Base-by-base conservation (phyloP, 495 filamentous ascomycete species). In the Neurospora sp. region DNA sequence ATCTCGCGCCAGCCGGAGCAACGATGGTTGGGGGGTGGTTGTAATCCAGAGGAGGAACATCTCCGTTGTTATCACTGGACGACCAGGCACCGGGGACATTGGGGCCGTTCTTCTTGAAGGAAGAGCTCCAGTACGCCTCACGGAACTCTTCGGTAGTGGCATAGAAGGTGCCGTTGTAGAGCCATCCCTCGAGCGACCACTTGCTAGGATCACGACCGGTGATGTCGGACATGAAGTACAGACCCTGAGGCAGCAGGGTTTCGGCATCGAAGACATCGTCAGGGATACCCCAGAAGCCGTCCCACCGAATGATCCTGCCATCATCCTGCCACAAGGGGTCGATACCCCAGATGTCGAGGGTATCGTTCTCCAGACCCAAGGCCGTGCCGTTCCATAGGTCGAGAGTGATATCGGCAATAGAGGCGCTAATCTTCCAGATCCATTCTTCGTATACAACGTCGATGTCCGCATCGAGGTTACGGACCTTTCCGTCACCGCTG, bases 81-180 rank as follows among this genome's bases (percentile, higher is more conserved):
- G 80, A 79, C 85, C 86, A 89, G 42, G 80, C 74, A 2, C 86
- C 87, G 37, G 87, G 85, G 2, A 82, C 70, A 74, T 84, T 84
- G 41, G 82, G 74, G 0, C 76, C 72, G 69, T 83, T 78, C 72
- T 84, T 85, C 44, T 78, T 74, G 75, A 89, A 88, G 23, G 78
- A 81, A 0, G 84, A 78, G 12, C 76, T 73, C 23, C 77, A 80
- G 41, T 80, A 81, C 6, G 88, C 87, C 4, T 72, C 70, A 12
- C 84, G 78, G 75, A 89, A 88, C 2, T 79, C 85, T 27, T 84
- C 78, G 39, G 80, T 82, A 8, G 82, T 79, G 40, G 79, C 75
- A 74, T 88, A 90, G 60, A 88, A 81, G 54, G 83, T 80, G 71
- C 83, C 82, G 77, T 87, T 85, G 76, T 87, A 89, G 18, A 85